Percentiles rank a stretch among this genome's conserved stretches.
Evolutionary conservation across 108 stramenopile species (phyloP).

Genomic region (Aurantiochytrium sp.): DNA sequence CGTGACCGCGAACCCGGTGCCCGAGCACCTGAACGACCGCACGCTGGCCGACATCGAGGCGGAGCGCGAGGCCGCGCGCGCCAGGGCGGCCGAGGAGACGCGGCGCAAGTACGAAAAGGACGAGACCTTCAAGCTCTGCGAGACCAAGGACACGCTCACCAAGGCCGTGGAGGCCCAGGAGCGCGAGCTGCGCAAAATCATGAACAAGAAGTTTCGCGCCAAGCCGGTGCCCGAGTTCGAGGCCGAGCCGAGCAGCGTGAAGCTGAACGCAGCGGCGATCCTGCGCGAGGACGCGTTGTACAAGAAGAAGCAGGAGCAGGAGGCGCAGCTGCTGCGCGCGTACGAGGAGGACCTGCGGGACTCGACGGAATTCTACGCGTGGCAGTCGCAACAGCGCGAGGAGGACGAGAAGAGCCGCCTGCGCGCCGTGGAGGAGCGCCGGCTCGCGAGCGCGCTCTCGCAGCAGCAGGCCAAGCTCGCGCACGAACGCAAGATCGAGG

Average conservation of each 20-base stretch:
- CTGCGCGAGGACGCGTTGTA: conserved; percentile 60
- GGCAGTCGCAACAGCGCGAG: conserved; percentile 50
- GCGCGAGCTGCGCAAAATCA: conserved; percentile 36
- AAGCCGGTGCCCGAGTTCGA: conserved; percentile 34
- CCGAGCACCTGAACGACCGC: conserved; percentile 9
- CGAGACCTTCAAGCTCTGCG: not conserved
- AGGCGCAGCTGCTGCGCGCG: conserved; percentile 43
- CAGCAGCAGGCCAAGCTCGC: conserved; percentile 38
- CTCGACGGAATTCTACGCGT: conserved; percentile 51
- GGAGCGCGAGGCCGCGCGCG: conserved; percentile 36
- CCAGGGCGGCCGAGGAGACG: conserved; percentile 21
- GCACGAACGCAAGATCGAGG: not conserved
- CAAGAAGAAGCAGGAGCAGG: conserved; percentile 57
- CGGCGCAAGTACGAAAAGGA: not conserved
- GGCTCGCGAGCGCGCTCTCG: conserved; percentile 27
- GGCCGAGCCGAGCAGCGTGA: conserved; percentile 41
- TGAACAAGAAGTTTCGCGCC: conserved; percentile 32
- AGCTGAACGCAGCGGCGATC: conserved; percentile 61
- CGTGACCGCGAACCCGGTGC: conserved; percentile 33
- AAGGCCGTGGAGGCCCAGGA: conserved; percentile 38
- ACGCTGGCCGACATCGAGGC: conserved; percentile 35
- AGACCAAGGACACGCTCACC: not conserved
- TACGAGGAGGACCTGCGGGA: conserved; percentile 62
- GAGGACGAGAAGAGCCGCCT: conserved; percentile 36
- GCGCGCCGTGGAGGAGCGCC: conserved; percentile 28